These are phyloP conservation scores for Aspergillus campestris DNA, from an alignment of 495 filamentous ascomycete genomes.

Conservation along the genomic window DNA sequence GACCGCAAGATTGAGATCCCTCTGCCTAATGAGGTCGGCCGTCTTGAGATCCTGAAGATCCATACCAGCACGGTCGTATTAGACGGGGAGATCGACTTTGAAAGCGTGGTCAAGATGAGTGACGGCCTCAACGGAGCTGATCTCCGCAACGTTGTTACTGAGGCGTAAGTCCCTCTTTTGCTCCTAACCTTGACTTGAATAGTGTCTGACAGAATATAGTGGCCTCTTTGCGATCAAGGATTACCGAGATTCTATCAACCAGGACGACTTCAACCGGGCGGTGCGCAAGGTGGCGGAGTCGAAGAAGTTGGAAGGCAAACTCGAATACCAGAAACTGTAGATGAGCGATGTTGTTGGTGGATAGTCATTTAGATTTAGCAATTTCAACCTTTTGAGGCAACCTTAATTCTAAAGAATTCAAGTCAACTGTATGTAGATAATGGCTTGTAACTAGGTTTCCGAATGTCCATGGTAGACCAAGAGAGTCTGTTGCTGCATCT, in stretches of 20 bases:
- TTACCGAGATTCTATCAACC: conserved; percentile 88
- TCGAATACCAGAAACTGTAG: conserved; percentile 96
- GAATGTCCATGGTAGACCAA: too few relatives aligned
- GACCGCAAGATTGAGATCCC: conserved; percentile 99
- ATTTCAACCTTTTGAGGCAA: neutral
- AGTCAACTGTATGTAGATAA: too few relatives aligned
- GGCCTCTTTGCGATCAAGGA: conserved; percentile 97
- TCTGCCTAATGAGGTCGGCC: conserved; percentile 95
- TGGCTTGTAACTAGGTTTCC: neutral
- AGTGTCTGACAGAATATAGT: conserved; percentile 30
- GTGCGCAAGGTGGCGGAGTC: conserved; percentile 93
- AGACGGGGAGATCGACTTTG: conserved; percentile 97
- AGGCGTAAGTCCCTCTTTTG: conserved; percentile 63
- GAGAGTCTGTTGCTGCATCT: too few relatives aligned
- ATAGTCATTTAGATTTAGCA: neutral
- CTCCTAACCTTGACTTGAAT: neutral
- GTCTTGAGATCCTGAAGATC: conserved; percentile 98
- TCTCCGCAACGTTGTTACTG: conserved; percentile 94
- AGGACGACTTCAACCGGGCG: conserved; percentile 98
- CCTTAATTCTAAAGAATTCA: too few relatives aligned
- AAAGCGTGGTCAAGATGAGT: conserved; percentile 99
- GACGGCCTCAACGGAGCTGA: conserved; percentile 97
- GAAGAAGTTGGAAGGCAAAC: conserved; percentile 97
- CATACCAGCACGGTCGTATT: conserved; percentile 77
- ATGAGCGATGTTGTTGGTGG: conserved; percentile 12